Base-by-base conservation (phyloP, 768 basidiomycete species). In the Amanita rimosa region DNA sequence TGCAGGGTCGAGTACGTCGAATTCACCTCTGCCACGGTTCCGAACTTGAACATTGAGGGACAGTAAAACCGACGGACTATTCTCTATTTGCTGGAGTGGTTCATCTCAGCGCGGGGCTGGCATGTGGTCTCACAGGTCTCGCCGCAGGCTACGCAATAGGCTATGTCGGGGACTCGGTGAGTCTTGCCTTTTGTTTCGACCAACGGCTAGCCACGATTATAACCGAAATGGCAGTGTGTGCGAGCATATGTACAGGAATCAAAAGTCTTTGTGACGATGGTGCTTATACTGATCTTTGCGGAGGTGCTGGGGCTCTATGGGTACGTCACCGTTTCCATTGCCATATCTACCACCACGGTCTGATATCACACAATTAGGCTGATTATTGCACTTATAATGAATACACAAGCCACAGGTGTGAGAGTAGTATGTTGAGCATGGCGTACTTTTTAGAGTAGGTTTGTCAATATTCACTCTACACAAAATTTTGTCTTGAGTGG, bases 91-190 rank as follows among this genome's bases (percentile, higher is more conserved):
- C 86, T 21, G 93, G 94, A 29, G 93, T 93, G 63, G 74, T 92
- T 26, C 94, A 98, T 62, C 80, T 98, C 9, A 91, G 85, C 2
- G 94, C 94, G 2, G 94, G 94, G 3, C 67, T 96, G 36, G 83
- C 90, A 3, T 95, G 92, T 60, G 94, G 94, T 0, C 64, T 89
- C 54, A 95, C 94, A 16, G 94, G 94, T 4, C 62, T 98, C 44
- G 85, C 93, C 16, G 94, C 94, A 1, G 94, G 94, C 0, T 93
- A 92, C 60, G 94, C 94, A 10, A 95, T 98, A 62, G 94, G 94
- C 13, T 75, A 82, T 49, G 89, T 96, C 29, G 94, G 94, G 24
- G 94, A 98, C 65, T 80, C 93, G 26, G 93, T 96, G 60, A 54
- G 89, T 73, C 9, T 24, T 6, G 21, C 37, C 21, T 40, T 14